These are phyloP conservation scores for Clonostachys chloroleuca DNA, from an alignment of 2,329 filamentous ascomycete species.

Conservation along the genomic window DNA sequence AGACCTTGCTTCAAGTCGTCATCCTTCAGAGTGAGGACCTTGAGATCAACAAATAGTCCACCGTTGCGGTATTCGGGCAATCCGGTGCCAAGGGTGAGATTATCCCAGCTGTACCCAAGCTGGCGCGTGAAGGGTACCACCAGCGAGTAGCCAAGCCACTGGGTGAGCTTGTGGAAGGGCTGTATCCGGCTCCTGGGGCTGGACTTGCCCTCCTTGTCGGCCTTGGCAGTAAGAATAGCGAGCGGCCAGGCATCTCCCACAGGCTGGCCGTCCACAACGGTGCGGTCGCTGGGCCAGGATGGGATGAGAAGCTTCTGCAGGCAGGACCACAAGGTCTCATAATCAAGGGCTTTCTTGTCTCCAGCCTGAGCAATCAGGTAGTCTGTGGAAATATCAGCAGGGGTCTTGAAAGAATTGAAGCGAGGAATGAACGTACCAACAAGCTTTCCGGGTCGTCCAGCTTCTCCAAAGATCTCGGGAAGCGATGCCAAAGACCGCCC, in stretches of 20 bases:
- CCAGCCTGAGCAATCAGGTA: conserved; percentile 23
- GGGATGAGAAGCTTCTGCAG: conserved; percentile 40
- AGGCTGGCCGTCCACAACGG: conserved; percentile 34
- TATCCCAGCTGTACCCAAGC: conserved; percentile 44
- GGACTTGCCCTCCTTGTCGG: neutral
- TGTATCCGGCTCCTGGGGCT: neutral
- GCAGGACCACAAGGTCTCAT: conserved; percentile 31
- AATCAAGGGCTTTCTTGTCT: conserved; percentile 23
- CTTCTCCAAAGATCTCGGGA: conserved; percentile 30
- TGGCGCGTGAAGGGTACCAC: conserved; percentile 59
- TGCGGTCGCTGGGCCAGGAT: conserved; percentile 45
- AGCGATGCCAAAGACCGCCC: conserved; percentile 31
- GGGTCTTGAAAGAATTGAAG: neutral
- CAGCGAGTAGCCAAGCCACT: conserved; percentile 71
- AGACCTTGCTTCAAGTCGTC: conserved; percentile 36
- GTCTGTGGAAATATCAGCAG: conserved; percentile 19
- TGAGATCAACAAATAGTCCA: conserved; percentile 60
- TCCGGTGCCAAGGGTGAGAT: conserved; percentile 55
- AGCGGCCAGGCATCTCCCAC: conserved; percentile 48
- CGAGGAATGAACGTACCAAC: conserved; percentile 28
- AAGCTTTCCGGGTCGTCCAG: conserved; percentile 39
- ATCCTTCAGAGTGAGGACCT: conserved; percentile 44
- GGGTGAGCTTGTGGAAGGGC: conserved; percentile 19
- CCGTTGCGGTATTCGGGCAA: conserved; percentile 71
- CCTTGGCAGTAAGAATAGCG: conserved; percentile 9